Conservation (phyloP, 306 rosid genomes). For the Cyclanthera cordifolia region DNA sequence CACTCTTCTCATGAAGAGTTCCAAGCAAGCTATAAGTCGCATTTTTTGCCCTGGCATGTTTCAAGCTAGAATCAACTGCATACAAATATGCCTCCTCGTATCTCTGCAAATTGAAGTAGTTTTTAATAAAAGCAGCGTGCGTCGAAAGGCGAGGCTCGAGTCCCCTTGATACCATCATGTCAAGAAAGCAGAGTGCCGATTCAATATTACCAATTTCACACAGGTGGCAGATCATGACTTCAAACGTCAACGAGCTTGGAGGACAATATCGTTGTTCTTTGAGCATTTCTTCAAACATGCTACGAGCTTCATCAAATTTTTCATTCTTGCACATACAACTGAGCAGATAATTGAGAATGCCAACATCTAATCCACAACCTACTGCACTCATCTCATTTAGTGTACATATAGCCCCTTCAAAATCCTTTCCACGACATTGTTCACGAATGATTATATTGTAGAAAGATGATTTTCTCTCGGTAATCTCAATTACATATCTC, state of each 20-base stretch:
- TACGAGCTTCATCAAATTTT: slow-evolving; percentile 32
- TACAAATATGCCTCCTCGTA: slow-evolving; percentile 45
- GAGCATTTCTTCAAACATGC: slow-evolving; percentile 33
- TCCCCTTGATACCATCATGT: slow-evolving; percentile 37
- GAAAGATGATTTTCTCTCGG: slow-evolving; percentile 24
- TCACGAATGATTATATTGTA: slow-evolving; percentile 43
- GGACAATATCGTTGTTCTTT: slow-evolving; percentile 21
- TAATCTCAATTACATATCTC: slow-evolving; percentile 32
- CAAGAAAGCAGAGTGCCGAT: slow-evolving; percentile 36
- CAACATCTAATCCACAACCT: slow-evolving; percentile 28
- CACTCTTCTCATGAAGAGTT: slow-evolving; percentile 45
- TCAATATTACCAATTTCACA: slow-evolving; percentile 32
- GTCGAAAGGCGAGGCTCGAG: slow-evolving; percentile 46
- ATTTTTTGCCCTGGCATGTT: slow-evolving; percentile 29
- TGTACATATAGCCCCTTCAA: slow-evolving; percentile 32
- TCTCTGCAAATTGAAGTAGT: slow-evolving; percentile 35
- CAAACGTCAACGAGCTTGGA: slow-evolving; percentile 37
- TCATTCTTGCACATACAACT: slow-evolving; percentile 41
- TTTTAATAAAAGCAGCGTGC: slow-evolving; percentile 51
- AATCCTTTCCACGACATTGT: slow-evolving; percentile 37
- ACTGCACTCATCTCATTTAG: slow-evolving; percentile 38
- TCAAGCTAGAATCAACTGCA: slow-evolving; percentile 30
- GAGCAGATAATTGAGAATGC: slow-evolving; percentile 32
- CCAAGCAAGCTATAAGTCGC: slow-evolving; percentile 54
- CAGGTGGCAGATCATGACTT: slow-evolving; percentile 30